phyloP scores from a whole-genome alignment of 495 filamentous ascomycete species.

The Rusavskia elegans region DNA sequence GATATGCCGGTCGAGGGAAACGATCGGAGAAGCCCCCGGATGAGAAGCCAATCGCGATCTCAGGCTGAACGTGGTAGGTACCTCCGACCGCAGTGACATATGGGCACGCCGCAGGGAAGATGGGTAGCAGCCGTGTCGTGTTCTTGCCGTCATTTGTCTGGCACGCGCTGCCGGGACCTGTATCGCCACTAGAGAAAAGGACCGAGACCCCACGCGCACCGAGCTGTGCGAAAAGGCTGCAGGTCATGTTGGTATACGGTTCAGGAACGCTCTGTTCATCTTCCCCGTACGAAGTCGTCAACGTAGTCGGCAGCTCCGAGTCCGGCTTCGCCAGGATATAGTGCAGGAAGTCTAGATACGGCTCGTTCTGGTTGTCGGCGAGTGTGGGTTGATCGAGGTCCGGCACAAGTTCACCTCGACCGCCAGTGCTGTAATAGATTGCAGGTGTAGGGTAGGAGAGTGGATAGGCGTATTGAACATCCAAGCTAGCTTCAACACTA shows the following conservation, averaged over 20 bases:
- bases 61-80: conserved; percentile 36
- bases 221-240: conserved; percentile 57
- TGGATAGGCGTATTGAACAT: conserved; percentile 41
- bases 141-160: conserved; percentile 49
- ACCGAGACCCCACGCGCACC: conserved; percentile 57
- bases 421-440: conserved; percentile 38
- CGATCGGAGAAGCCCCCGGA: conserved; percentile 58
- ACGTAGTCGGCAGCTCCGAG: conserved; percentile 49
- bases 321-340: conserved; percentile 47
- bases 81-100: conserved; percentile 69
- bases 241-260: conserved; percentile 40
- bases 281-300: conserved; percentile 63
- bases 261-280: conserved; percentile 28
- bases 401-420: conserved; percentile 34
- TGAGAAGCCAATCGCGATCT: conserved; percentile 40
- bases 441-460: conserved; percentile 30
- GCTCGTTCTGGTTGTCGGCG: conserved; percentile 49
- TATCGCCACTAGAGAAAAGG: conserved; percentile 59
- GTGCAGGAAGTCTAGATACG: conserved; percentile 66
- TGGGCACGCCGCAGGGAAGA: conserved; percentile 66
- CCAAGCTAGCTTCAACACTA: conserved; percentile 19
- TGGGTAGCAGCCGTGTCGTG: conserved; percentile 43
- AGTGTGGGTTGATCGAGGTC: conserved; percentile 37
- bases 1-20: conserved; percentile 51
- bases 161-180: conserved; percentile 45